A percentile compares a stretch with the other conserved stretches of the same genome.
phyloP scores from a whole-genome alignment of 208 protist species.

The Acanthamoeba castellanii region DNA sequence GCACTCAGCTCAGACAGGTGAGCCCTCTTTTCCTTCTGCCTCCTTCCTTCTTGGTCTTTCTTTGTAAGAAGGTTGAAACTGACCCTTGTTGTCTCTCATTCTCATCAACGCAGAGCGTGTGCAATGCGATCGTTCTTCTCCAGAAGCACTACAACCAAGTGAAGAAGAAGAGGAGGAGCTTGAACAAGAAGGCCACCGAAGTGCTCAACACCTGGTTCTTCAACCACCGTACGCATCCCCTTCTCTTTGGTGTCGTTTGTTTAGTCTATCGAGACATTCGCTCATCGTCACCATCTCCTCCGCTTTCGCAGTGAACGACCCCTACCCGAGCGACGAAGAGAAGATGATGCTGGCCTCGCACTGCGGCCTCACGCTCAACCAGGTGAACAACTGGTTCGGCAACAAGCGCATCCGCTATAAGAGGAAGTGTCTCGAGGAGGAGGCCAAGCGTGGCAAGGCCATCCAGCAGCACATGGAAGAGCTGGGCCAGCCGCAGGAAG shows the following conservation, averaged over 20 bases:
- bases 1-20: constrained; percentile 60
- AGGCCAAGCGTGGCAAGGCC: constrained; percentile 56
- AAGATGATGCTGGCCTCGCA: constrained; percentile 63
- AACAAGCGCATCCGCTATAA: constrained; percentile 75
- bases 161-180: constrained; percentile 73
- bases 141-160: constrained; percentile 66
- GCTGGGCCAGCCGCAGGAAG: background rate
- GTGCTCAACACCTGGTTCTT: constrained; percentile 78
- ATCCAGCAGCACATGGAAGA: constrained; percentile 39
- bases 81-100: background rate
- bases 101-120: constrained; percentile 5
- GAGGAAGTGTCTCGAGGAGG: constrained; percentile 69
- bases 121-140: constrained; percentile 55
- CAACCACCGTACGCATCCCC: background rate
- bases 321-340: constrained; percentile 75
- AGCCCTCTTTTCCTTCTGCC: background rate
- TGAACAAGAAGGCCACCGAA: constrained; percentile 70
- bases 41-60: background rate
- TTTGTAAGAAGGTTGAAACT: background rate
- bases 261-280: background rate
- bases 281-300: background rate
- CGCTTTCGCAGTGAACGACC: constrained; percentile 24
- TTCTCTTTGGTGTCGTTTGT: background rate
- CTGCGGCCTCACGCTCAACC: constrained; percentile 73
- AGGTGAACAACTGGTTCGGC: constrained; percentile 78